Conservation (phyloP, 306 rosid species). For the Hippophae rhamnoides region DNA sequence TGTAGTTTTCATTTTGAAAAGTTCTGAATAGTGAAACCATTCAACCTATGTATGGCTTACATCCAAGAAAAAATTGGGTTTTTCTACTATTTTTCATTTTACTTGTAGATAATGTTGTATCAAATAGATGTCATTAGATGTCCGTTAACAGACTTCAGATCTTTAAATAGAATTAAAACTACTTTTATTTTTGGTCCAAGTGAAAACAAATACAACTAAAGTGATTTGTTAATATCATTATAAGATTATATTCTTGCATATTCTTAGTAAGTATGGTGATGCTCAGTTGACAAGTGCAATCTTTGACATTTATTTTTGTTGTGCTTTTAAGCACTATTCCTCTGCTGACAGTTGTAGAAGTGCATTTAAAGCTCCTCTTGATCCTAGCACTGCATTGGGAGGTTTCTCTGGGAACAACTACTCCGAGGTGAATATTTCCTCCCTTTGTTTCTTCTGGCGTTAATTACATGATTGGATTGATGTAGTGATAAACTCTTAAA, state of each 20-base stretch:
- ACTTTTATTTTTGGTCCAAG: no score
- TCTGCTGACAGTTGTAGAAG: conserved; percentile 88
- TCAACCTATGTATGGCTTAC: no score
- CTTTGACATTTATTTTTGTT: conserved; percentile 5
- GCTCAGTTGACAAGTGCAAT: conserved; percentile 4
- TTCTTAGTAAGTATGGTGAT: neutral
- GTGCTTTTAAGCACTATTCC: conserved; percentile 71
- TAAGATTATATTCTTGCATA: neutral
- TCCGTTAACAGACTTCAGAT: no score
- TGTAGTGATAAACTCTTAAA: neutral
- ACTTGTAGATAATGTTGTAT: no score
- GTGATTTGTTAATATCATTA: neutral
- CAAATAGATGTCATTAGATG: no score
- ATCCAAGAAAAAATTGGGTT: no score
- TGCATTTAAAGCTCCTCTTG: conserved; percentile 91
- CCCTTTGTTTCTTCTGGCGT: neutral
- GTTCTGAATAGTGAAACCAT: no score
- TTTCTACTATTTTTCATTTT: no score
- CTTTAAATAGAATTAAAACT: no score
- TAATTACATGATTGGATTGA: neutral
- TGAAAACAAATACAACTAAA: no score
- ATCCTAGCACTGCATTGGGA: conserved; percentile 97
- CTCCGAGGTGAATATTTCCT: conserved; percentile 54
- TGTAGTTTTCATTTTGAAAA: no score
- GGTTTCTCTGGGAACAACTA: conserved; percentile 73